These are phyloP conservation scores for Rutstroemia sp. DNA, from an alignment of 2,329 filamentous ascomycete species.

Conservation along the genomic window DNA sequence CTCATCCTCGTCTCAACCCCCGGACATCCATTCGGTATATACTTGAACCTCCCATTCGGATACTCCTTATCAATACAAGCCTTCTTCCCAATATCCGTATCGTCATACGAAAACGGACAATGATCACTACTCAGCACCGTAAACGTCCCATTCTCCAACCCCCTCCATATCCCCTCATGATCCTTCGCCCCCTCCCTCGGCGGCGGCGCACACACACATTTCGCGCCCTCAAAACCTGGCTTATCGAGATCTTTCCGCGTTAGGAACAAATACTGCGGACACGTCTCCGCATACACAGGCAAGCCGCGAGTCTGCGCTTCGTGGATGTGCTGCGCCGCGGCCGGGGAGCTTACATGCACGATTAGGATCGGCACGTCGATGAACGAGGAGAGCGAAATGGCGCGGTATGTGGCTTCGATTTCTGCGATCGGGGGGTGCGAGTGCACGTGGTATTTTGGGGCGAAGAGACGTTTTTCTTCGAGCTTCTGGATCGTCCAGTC, in stretches of 20 bases:
- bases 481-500: constrained; percentile 47
- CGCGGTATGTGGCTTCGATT: constrained; percentile 45
- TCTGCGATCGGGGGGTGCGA: constrained; percentile 43
- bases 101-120: constrained; percentile 36
- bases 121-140: constrained; percentile 40
- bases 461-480: constrained; percentile 39
- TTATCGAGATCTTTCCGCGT: constrained; percentile 42
- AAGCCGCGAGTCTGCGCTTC: constrained; percentile 40
- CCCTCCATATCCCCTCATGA: constrained; percentile 44
- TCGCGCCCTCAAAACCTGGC: constrained; percentile 46
- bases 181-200: constrained; percentile 38
- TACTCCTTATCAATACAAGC: constrained; percentile 37
- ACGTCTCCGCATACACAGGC: constrained; percentile 47
- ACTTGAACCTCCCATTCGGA: constrained; percentile 41
- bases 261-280: constrained; percentile 48
- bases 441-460: constrained; percentile 44
- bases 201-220: constrained; percentile 47
- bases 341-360: constrained; percentile 44
- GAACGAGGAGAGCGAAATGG: constrained; percentile 42
- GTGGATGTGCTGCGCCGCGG: constrained; percentile 39
- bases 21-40: constrained; percentile 51
- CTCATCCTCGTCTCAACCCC: constrained; percentile 50
- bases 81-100: constrained; percentile 41
- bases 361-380: constrained; percentile 46
- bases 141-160: constrained; percentile 44